These are phyloP conservation scores for Xylaria sp. DNA, from an alignment of 495 filamentous ascomycete species.

Conservation along the genomic window DNA sequence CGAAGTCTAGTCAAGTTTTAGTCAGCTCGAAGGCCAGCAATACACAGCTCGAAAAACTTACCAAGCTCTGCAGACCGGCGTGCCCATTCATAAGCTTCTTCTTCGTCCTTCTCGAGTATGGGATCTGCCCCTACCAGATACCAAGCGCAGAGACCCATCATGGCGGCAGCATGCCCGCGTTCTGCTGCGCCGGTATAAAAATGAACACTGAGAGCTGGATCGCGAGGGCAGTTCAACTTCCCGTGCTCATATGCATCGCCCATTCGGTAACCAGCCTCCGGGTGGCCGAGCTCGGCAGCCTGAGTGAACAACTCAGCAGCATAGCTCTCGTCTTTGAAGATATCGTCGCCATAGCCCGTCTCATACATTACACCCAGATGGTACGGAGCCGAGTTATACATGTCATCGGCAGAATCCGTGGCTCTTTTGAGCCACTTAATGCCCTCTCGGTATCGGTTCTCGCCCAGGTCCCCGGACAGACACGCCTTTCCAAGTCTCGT, in stretches of 20 bases:
- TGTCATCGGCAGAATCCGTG: constrained; percentile 82
- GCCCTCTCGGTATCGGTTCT: constrained; percentile 87
- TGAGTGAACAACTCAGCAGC: constrained; percentile 94
- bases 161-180: constrained; percentile 81
- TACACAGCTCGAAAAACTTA: constrained; percentile 51
- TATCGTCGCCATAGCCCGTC: constrained; percentile 86
- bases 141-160: constrained; percentile 99
- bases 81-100: constrained; percentile 97
- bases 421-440: constrained; percentile 97
- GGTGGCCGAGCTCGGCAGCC: constrained; percentile 88
- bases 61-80: constrained; percentile 82
- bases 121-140: constrained; percentile 96
- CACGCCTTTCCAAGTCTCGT: constrained; percentile 90
- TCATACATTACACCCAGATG: constrained; percentile 89
- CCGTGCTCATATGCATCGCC: constrained; percentile 98
- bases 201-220: constrained; percentile 93
- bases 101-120: constrained; percentile 91
- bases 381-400: constrained; percentile 93
- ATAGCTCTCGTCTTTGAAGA: constrained; percentile 89
- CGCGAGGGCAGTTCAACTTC: constrained; percentile 81
- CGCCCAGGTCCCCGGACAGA: constrained; percentile 84
- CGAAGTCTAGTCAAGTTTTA: constrained; percentile 63
- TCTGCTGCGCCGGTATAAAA: constrained; percentile 96
- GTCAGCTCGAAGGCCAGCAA: constrained; percentile 20
- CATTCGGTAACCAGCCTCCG: constrained; percentile 82